Conservation (phyloP, 1,139 yeast species). For the Protomyces inouyei region DNA sequence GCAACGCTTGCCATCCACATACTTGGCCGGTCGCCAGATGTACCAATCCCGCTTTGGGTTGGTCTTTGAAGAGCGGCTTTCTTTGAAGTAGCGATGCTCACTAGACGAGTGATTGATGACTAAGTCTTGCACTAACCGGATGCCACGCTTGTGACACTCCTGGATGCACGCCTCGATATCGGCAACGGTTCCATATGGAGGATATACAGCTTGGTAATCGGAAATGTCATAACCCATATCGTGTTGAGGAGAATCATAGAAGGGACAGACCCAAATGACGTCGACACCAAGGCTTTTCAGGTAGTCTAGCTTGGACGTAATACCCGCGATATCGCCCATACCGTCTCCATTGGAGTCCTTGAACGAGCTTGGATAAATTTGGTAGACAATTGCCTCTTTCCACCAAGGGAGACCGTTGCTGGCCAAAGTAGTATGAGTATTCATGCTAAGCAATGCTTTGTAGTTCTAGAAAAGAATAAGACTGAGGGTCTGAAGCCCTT, state of each 20-base stretch:
- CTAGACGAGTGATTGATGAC: slow-evolving; percentile 57
- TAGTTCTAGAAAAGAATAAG: background rate
- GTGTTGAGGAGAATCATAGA: slow-evolving; percentile 48
- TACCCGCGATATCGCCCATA: slow-evolving; percentile 54
- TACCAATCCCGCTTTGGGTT: slow-evolving; percentile 61
- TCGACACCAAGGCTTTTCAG: slow-evolving; percentile 51
- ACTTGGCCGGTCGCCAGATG: slow-evolving; percentile 51
- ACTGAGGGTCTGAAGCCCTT: background rate
- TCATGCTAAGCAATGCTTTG: background rate
- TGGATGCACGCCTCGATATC: slow-evolving; percentile 50
- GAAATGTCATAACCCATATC: slow-evolving; percentile 63
- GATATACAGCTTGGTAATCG: slow-evolving; percentile 51
- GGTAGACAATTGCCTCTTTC: slow-evolving; percentile 55
- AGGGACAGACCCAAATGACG: slow-evolving; percentile 49
- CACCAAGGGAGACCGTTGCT: slow-evolving; percentile 44
- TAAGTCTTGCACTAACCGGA: slow-evolving; percentile 53
- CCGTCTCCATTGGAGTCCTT: slow-evolving; percentile 58
- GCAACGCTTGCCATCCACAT: slow-evolving; percentile 46
- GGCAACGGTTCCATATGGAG: slow-evolving; percentile 51
- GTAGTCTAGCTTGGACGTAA: slow-evolving; percentile 51
- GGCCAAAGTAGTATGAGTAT: no score
- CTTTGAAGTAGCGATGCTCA: slow-evolving; percentile 56
- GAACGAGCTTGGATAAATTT: slow-evolving; percentile 57
- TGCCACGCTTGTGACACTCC: slow-evolving; percentile 48
- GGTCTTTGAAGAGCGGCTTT: slow-evolving; percentile 49